Conservation (phyloP, 176 grass and related monocot species). For the Avena insularis region DNA sequence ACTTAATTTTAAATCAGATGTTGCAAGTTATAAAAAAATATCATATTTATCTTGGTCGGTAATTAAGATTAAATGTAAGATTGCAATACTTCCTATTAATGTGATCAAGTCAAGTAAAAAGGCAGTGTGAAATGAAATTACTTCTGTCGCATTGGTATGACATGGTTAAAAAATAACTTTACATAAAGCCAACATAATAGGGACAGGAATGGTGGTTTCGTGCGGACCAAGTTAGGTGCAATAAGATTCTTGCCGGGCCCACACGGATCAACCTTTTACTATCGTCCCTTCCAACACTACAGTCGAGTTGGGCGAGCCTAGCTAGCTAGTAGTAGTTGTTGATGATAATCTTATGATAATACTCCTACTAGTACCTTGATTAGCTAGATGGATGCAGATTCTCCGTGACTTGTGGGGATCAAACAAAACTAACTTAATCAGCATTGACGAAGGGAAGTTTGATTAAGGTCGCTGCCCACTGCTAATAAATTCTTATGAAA, state of each 20-base stretch:
- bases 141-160: not conserved
- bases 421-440: not conserved
- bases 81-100: not conserved
- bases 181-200: not conserved
- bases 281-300: slow-evolving; percentile 20
- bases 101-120: not conserved
- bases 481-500: not conserved
- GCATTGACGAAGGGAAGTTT: not conserved
- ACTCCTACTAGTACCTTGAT: not conserved
- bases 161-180: not conserved
- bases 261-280: not conserved
- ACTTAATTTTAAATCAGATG: not conserved
- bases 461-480: not conserved
- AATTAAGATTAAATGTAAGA: not conserved
- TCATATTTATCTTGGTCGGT: not conserved
- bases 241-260: slow-evolving; percentile 14
- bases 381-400: not conserved
- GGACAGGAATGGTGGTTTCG: slow-evolving; percentile 9
- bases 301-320: not conserved
- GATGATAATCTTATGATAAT: not conserved
- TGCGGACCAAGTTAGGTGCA: slow-evolving; percentile 29
- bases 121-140: not conserved
- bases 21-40: not conserved
- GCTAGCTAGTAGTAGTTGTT: not conserved
- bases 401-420: not conserved